These are phyloP conservation scores for Notholithocarpus densiflorus DNA, from an alignment of 306 rosid genomes.

Conservation along the genomic window DNA sequence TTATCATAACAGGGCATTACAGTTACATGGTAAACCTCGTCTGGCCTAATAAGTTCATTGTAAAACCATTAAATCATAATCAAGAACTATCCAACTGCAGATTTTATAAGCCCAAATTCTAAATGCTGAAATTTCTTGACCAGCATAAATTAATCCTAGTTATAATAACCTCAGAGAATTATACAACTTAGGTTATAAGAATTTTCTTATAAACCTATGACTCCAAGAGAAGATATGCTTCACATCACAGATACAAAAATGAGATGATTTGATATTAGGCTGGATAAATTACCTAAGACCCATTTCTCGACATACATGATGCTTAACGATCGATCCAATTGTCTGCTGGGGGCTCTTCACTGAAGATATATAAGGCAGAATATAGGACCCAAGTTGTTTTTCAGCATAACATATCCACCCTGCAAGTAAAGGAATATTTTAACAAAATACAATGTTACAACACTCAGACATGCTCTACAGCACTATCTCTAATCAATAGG, in stretches of 20 bases:
- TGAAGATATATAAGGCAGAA: constrained; percentile 78
- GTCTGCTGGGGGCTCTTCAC: constrained; percentile 96
- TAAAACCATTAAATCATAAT: neutral
- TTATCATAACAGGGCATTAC: constrained; percentile 99
- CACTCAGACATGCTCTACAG: neutral
- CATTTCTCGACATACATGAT: constrained; percentile 55
- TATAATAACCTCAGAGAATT: neutral
- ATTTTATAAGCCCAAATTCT: neutral
- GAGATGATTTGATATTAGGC: constrained; percentile 4
- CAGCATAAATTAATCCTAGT: neutral
- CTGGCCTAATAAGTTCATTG: constrained; percentile 54
- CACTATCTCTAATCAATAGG: neutral
- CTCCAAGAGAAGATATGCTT: neutral
- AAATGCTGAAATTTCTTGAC: neutral
- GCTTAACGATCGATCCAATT: constrained; percentile 75
- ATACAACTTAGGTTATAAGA: neutral
- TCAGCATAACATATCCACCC: constrained; percentile 99
- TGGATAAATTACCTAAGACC: constrained; percentile 59
- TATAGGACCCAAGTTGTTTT: constrained; percentile 84
- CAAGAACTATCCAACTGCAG: neutral
- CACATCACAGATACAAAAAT: neutral
- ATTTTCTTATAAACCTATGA: neutral
- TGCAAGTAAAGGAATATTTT: constrained; percentile 22
- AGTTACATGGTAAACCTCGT: constrained; percentile 82
- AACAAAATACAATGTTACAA: neutral